Base-by-base conservation (phyloP, 768 basidiomycete species). In the Kwoniella dendrophila region DNA sequence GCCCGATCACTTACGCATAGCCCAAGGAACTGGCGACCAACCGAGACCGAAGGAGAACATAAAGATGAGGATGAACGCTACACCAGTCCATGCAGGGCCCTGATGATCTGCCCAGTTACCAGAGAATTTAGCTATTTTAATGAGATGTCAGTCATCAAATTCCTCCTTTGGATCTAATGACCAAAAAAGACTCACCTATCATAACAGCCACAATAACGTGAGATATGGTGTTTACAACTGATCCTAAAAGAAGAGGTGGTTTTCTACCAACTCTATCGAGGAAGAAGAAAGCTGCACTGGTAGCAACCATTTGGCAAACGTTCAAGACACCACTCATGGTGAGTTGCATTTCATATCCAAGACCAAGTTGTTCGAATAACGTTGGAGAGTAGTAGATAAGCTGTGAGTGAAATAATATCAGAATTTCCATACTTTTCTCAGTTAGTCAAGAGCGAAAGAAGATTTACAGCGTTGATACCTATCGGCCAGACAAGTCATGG, bases 281-380 rank as follows among this genome's bases (percentile, higher is more conserved):
- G 51, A 22, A 52, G 33, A 52, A 52, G 30, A 52, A 52, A 0
- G 33, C 51, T 8, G 51, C 30, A 16, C 16, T 36, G 0, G 26
- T 27, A 5, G 51, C 51, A 10, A 52, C 51, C 51, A 52, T 14
- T 24, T 52, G 51, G 20, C n/a, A 27, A 2, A 52, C 51, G 57
- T 81, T 88, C 86, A 84, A 86, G 68, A 90, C 85, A 38, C 89
- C 89, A 1, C 83, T 83, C 33, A 82, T 83, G 1, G 87, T 81
- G 63, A 85, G 87, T 24, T 52, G 51, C 12, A 52, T 14, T 14
- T n/a, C 51, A 0, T 87, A 87, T 1, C 81, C 82, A 38, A 89
- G 78, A 43, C 87, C 85, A 38, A 90, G 82, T 12, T 72, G 66
- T 38, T 81, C 48, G 81, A 90, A 90, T 60, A 90, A 89, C 33